These are phyloP conservation scores for Neurospora tetrasperma DNA, from an alignment of 495 filamentous ascomycete genomes.

Conservation along the genomic window DNA sequence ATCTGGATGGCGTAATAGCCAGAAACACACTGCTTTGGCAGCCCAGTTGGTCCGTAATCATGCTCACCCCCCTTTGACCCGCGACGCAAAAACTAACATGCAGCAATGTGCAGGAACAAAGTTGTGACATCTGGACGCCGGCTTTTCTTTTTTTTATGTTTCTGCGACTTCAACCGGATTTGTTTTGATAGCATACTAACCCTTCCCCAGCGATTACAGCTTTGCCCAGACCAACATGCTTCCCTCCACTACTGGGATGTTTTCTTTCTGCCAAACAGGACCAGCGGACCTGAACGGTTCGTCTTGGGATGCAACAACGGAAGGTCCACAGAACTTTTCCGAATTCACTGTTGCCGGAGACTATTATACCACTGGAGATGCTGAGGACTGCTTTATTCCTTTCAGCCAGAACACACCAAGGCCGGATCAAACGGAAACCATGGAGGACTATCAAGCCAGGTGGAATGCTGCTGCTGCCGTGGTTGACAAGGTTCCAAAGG, in stretches of 20 bases:
- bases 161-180: slow-evolving; percentile 10
- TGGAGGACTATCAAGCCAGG: slow-evolving; percentile 36
- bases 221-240: slow-evolving; percentile 37
- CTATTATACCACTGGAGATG: slow-evolving; percentile 28
- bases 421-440: slow-evolving; percentile 34
- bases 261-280: slow-evolving; percentile 46
- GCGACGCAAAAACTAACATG: slow-evolving; percentile 17
- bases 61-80: not conserved
- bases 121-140: slow-evolving; percentile 34
- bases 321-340: slow-evolving; percentile 45
- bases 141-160: slow-evolving; percentile 26
- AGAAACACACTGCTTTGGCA: slow-evolving; percentile 8
- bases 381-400: slow-evolving; percentile 37
- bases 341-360: slow-evolving; percentile 26
- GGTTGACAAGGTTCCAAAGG: slow-evolving; percentile 25
- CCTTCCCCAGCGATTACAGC: slow-evolving; percentile 41
- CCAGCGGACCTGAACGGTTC: slow-evolving; percentile 39
- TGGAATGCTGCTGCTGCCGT: slow-evolving; percentile 29
- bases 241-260: slow-evolving; percentile 37
- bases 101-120: slow-evolving; percentile 34
- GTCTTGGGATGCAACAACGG: slow-evolving; percentile 41
- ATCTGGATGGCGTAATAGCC: slow-evolving; percentile 3
- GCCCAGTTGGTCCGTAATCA: slow-evolving; percentile 10
- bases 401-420: slow-evolving; percentile 42
- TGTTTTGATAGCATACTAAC: slow-evolving; percentile 42